Percentiles rank a stretch among this genome's conserved stretches.
phyloP scores from a whole-genome alignment of 768 basidiomycete genomes.

The Russula compacta region DNA sequence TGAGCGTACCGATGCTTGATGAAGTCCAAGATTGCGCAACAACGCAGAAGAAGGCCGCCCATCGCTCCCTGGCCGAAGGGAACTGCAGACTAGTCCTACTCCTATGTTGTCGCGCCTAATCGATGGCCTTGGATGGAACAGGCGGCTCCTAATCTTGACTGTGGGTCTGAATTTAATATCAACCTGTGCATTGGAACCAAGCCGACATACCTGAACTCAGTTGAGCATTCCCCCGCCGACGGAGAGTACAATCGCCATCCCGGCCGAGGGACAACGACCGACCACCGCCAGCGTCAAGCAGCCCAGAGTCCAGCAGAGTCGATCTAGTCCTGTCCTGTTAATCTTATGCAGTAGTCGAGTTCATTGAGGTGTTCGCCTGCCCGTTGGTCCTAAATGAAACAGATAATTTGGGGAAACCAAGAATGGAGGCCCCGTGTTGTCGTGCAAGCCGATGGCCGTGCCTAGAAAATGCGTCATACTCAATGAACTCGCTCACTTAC shows the following conservation, averaged over 20 bases:
- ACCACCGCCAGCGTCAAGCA: background rate
- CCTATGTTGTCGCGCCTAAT: background rate
- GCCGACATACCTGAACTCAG: slow-evolving; percentile 2
- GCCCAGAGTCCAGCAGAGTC: background rate
- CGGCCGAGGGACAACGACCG: slow-evolving; percentile 15
- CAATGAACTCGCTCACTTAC: slow-evolving; percentile 3
- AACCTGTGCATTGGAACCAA: background rate
- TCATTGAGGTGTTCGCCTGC: background rate
- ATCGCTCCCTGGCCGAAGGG: background rate
- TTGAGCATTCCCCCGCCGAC: background rate
- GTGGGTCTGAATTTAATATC: background rate
- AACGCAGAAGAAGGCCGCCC: background rate
- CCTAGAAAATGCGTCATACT: background rate
- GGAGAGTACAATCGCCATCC: slow-evolving; percentile 3
- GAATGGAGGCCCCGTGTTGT: background rate
- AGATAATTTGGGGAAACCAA: background rate
- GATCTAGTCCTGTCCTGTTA: background rate
- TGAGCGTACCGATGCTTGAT: background rate
- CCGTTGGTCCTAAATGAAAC: background rate
- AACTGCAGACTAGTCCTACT: background rate
- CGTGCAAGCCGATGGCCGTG: background rate
- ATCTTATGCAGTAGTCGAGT: background rate
- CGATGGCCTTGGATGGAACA: no score
- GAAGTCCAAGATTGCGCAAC: background rate
- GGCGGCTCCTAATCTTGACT: background rate